Percentiles rank a stretch among this genome's conserved stretches.
Conservation (phyloP, 192 early-diverging fungal genomes). For the Podila horticola region DNA sequence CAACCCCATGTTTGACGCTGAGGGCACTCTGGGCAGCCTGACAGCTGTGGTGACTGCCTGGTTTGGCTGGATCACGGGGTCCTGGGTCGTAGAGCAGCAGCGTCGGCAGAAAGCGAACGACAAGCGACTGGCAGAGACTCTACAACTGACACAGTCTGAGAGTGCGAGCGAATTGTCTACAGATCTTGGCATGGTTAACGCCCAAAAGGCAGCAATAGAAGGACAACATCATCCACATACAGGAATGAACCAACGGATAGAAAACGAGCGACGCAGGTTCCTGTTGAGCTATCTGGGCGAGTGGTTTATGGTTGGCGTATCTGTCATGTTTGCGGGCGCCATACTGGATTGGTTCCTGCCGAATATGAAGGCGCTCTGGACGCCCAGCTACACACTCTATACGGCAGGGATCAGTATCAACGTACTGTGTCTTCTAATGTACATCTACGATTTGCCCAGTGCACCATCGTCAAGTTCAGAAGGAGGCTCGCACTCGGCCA, state of each 20-base stretch:
- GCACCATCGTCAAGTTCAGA: no score
- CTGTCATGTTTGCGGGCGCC: conserved; percentile 13
- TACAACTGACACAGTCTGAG: neutral
- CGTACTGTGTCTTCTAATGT: conserved; percentile 35
- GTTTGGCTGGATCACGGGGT: conserved; percentile 56
- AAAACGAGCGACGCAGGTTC: neutral
- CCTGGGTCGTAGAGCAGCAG: conserved; percentile 22
- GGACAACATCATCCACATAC: neutral
- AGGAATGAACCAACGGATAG: neutral
- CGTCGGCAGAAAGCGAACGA: neutral
- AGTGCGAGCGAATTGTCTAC: neutral
- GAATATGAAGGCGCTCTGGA: conserved; percentile 65
- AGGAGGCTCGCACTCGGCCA: no score
- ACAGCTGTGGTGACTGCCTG: conserved; percentile 55
- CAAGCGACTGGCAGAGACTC: neutral
- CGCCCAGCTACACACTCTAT: conserved; percentile 57
- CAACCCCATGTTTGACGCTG: conserved; percentile 52
- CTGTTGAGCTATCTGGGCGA: conserved; percentile 18
- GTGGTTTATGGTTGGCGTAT: conserved; percentile 26
- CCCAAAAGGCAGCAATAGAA: neutral
- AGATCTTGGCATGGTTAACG: neutral
- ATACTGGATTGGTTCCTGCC: conserved; percentile 50
- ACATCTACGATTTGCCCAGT: conserved; percentile 38
- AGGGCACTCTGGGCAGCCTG: conserved; percentile 61
- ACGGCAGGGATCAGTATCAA: conserved; percentile 38